phyloP scores from a whole-genome alignment of 805 yeast species.

The Brettanomyces nanus region DNA sequence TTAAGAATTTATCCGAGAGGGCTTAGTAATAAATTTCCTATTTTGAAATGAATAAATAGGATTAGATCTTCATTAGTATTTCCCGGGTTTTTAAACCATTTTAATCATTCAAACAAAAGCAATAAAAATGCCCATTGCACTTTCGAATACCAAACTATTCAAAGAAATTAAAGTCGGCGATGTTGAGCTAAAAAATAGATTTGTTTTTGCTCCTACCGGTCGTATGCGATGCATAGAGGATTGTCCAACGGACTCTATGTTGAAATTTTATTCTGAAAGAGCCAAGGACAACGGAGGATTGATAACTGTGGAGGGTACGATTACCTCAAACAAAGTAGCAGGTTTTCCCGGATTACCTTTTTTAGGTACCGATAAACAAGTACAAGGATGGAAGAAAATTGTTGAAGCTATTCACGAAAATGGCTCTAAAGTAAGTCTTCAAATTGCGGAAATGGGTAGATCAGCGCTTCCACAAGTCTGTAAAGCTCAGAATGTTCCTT shows the following conservation, averaged over 20 bases:
- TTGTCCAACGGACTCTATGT: constrained; percentile 38
- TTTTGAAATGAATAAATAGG: too few relatives aligned
- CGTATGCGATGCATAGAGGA: constrained; percentile 32
- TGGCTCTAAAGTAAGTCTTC: constrained; percentile 37
- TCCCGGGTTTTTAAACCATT: too few relatives aligned
- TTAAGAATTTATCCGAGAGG: too few relatives aligned
- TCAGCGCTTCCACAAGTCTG: constrained; percentile 29
- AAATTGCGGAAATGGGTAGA: constrained; percentile 46
- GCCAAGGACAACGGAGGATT: constrained; percentile 50
- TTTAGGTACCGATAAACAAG: constrained; percentile 40
- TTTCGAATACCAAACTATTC: constrained; percentile 24
- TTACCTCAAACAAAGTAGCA: constrained; percentile 35
- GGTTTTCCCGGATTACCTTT: constrained; percentile 41
- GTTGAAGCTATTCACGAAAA: constrained; percentile 43
- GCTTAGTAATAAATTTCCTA: too few relatives aligned
- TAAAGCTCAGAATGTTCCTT: constrained; percentile 28
- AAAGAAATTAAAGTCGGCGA: constrained; percentile 37
- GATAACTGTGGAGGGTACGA: constrained; percentile 53
- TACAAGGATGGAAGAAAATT: constrained; percentile 40
- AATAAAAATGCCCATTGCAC: too few relatives aligned
- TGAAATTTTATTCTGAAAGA: constrained; percentile 50
- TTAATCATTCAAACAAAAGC: too few relatives aligned
- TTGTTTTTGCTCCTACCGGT: constrained; percentile 47
- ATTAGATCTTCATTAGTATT: too few relatives aligned
- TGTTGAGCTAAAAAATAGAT: constrained; percentile 29